Evolutionary conservation across 2,329 filamentous ascomycete genomes (phyloP), one percentile per base, ranked within the genome.

Genomic region (Cadophora sp.): DNA sequence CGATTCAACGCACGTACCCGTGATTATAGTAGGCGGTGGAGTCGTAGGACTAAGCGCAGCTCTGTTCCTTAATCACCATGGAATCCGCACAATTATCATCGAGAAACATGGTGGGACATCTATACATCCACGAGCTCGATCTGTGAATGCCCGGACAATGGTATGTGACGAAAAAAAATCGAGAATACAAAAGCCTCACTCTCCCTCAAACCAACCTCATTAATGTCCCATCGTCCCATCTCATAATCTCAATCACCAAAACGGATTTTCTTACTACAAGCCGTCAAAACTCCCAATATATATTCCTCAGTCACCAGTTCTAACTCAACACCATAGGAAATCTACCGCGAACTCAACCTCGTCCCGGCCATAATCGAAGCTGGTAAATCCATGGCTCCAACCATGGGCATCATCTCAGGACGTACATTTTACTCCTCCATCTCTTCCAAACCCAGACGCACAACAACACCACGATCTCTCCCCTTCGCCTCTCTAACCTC

Each of bases 1-100:
- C n/a, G 5, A 43, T 5, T 58, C 55, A 9, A 58, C 14, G 3
- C 36, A 58, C 24, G 20, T 58, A 3, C 62, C 22, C 14, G 59
- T 66, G 18, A 20, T 81, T 11, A 76, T 82, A 30, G 72, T 82
- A 1, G 80, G 80, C 18, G 80, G 78, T 18, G 79, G 78, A 33
- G 76, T 81, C 1, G 78, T 81, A 27, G 80, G 80, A 24, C 76
- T 82, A 13, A 77, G 76, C 1, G 76, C 79, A 33, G 78, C 80
- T 1, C 73, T 82, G 33, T 78, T 77, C 64, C 76, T 81, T 55
- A 70, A 77, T 14, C 70, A 73, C 0, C 71, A 77, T 9, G 59
- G 73, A 30, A 72, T 81, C 7, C 71, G 73, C 4, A 75, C 74
- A 47, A 72, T 80, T 9, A 69, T 81, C n/a, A 63, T 82, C 7